Conservation (phyloP, 2,329 filamentous ascomycete genomes). For the Hymenoscyphus linearis region DNA sequence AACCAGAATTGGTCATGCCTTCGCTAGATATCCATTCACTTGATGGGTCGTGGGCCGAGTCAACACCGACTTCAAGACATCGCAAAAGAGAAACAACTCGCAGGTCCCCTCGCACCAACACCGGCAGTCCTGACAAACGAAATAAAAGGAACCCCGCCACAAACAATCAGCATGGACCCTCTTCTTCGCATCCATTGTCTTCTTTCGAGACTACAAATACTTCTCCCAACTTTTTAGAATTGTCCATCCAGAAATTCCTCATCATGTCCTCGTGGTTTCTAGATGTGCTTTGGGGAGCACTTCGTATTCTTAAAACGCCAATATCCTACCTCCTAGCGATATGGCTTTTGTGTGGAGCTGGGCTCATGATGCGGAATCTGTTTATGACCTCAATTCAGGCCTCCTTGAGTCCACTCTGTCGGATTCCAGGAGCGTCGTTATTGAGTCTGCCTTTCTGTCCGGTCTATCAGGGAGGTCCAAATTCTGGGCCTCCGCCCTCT, state of each 20-base stretch:
- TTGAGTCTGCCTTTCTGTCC: slow-evolving; percentile 61
- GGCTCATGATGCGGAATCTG: slow-evolving; percentile 57
- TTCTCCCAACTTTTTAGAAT: slow-evolving; percentile 17
- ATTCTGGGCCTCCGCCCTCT: slow-evolving; percentile 21
- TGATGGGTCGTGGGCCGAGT: slow-evolving; percentile 28
- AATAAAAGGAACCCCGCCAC: slow-evolving; percentile 8
- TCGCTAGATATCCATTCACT: slow-evolving; percentile 28
- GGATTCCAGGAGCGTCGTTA: slow-evolving; percentile 58
- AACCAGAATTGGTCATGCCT: slow-evolving; percentile 32
- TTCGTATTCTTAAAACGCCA: slow-evolving; percentile 59
- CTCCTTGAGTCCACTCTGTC: slow-evolving; percentile 64
- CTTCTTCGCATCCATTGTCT: slow-evolving; percentile 7
- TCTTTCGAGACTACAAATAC: neutral
- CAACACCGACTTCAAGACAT: slow-evolving; percentile 17
- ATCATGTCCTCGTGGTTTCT: slow-evolving; percentile 42
- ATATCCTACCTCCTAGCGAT: slow-evolving; percentile 56
- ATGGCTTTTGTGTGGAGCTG: slow-evolving; percentile 53
- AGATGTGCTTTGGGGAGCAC: slow-evolving; percentile 52
- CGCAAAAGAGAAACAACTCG: slow-evolving; percentile 14
- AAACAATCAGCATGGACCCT: neutral
- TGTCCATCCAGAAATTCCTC: slow-evolving; percentile 17
- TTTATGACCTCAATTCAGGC: slow-evolving; percentile 54
- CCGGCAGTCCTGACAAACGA: slow-evolving; percentile 22
- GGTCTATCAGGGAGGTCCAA: slow-evolving; percentile 5
- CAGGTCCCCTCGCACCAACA: slow-evolving; percentile 12